Evolutionary conservation across 1,284 basidiomycete species (phyloP).

Genomic region (Apiotrichum brassicae): DNA sequence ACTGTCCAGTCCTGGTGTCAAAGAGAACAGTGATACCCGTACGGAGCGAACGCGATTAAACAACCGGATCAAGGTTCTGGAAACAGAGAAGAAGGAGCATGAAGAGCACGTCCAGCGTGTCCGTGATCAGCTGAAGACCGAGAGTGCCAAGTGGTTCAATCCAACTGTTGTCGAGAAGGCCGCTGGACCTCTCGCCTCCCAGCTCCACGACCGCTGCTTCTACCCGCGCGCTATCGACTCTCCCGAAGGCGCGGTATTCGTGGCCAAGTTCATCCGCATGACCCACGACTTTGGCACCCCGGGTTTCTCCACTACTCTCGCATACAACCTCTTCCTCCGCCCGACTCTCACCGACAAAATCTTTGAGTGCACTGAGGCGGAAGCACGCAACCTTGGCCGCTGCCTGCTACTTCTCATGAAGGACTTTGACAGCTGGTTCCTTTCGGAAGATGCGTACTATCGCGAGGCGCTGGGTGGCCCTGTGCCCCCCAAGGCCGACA

Average conservation of each 20-base stretch:
- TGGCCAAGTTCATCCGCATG: conserved; percentile 81
- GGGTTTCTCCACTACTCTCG: conserved; percentile 76
- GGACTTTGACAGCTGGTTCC: conserved; percentile 71
- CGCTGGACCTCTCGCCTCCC: conserved; percentile 6
- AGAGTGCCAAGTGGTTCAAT: conserved; percentile 85
- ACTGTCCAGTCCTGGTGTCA: conserved; percentile 30
- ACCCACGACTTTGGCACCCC: conserved; percentile 79
- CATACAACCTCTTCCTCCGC: conserved; percentile 80
- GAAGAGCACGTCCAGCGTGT: conserved; percentile 50
- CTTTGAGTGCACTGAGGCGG: conserved; percentile 90
- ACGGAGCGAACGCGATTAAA: conserved; percentile 26
- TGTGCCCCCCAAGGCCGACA: conserved; percentile 13
- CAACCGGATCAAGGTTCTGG: conserved; percentile 25
- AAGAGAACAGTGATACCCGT: conserved; percentile 3
- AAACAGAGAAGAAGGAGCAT: conserved; percentile 35
- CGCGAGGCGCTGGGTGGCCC: conserved; percentile 48
- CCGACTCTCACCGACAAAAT: conserved; percentile 77
- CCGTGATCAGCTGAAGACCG: conserved; percentile 64
- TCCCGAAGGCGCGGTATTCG: conserved; percentile 92
- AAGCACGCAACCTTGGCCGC: conserved; percentile 89
- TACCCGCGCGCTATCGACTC: conserved; percentile 86
- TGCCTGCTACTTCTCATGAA: conserved; percentile 73
- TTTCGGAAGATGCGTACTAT: conserved; percentile 53
- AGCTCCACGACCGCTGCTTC: conserved; percentile 70
- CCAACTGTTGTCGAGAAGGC: conserved; percentile 42